Conservation (phyloP, 2,329 filamentous ascomycete species). For the Sporothrix dimorphospora region DNA sequence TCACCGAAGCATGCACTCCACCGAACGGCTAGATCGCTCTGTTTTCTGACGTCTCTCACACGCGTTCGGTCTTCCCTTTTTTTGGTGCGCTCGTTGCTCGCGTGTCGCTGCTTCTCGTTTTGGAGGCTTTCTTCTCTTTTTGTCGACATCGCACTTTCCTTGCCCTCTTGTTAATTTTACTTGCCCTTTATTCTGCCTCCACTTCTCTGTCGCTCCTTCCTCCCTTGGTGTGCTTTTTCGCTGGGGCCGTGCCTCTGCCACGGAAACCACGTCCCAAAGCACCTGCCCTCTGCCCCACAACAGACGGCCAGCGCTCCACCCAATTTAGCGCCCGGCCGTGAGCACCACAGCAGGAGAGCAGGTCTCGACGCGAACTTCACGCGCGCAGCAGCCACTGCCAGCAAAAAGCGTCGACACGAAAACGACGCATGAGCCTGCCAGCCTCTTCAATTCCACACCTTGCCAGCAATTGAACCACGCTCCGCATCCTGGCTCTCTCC, state of each 20-base stretch:
- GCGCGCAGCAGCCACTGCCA: slow-evolving; percentile 29
- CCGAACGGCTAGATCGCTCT: slow-evolving; percentile 11
- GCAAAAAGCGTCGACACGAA: slow-evolving; percentile 31
- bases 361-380: slow-evolving; percentile 33
- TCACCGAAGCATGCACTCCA: slow-evolving; percentile 22
- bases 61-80: background rate
- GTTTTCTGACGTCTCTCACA: background rate
- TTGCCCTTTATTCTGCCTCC: slow-evolving; percentile 24
- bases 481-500: slow-evolving; percentile 11
- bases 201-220: slow-evolving; percentile 22
- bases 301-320: slow-evolving; percentile 23
- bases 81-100: background rate
- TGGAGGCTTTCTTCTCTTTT: background rate
- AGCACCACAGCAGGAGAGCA: slow-evolving; percentile 19
- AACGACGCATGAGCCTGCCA: slow-evolving; percentile 31
- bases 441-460: slow-evolving; percentile 32
- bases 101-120: background rate
- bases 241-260: slow-evolving; percentile 22
- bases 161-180: slow-evolving; percentile 24
- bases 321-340: slow-evolving; percentile 32
- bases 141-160: slow-evolving; percentile 9
- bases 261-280: slow-evolving; percentile 26
- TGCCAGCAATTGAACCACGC: slow-evolving; percentile 14
- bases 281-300: slow-evolving; percentile 26
- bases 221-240: slow-evolving; percentile 17